Conservation (phyloP, 2,329 filamentous ascomycete genomes). For the Hymenoscyphus linearis region DNA sequence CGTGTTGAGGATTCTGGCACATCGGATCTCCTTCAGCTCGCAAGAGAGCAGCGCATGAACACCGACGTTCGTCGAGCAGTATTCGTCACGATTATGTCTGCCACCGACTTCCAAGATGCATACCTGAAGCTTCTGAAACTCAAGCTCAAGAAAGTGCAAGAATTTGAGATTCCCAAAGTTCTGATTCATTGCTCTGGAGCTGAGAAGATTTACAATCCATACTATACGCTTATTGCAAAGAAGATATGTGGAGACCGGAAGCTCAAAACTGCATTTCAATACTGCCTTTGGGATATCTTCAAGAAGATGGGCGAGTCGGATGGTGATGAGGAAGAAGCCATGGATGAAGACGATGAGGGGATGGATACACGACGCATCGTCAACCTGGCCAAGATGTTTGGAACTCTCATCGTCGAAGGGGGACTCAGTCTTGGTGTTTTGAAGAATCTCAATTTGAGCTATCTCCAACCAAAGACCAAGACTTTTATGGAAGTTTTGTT, state of each 20-base stretch:
- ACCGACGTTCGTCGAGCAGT: constrained; percentile 55
- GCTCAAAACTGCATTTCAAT: constrained; percentile 80
- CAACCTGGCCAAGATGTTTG: constrained; percentile 64
- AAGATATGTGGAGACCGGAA: constrained; percentile 71
- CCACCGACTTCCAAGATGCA: constrained; percentile 78
- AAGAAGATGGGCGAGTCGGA: constrained; percentile 73
- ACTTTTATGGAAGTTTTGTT: constrained; percentile 78
- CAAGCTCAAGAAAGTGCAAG: constrained; percentile 77
- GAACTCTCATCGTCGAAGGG: constrained; percentile 55
- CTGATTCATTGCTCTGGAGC: constrained; percentile 81
- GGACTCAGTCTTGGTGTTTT: constrained; percentile 53
- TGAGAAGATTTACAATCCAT: constrained; percentile 83
- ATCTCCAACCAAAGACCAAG: constrained; percentile 69
- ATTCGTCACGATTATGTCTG: constrained; percentile 85
- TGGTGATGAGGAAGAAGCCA: constrained; percentile 55
- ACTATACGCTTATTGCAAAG: constrained; percentile 81
- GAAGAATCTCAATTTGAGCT: constrained; percentile 72
- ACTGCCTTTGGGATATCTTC: constrained; percentile 81
- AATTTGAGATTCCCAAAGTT: constrained; percentile 81
- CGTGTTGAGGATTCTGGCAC: constrained; percentile 31
- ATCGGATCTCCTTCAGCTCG: constrained; percentile 32
- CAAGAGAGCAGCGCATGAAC: constrained; percentile 34
- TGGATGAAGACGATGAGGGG: constrained; percentile 45
- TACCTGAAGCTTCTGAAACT: constrained; percentile 75
- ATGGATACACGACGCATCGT: constrained; percentile 55